Percentiles rank a stretch among this genome's conserved stretches.
phyloP scores from a whole-genome alignment of 2,329 filamentous ascomycete genomes.

The Scortechinia acanthostroma region DNA sequence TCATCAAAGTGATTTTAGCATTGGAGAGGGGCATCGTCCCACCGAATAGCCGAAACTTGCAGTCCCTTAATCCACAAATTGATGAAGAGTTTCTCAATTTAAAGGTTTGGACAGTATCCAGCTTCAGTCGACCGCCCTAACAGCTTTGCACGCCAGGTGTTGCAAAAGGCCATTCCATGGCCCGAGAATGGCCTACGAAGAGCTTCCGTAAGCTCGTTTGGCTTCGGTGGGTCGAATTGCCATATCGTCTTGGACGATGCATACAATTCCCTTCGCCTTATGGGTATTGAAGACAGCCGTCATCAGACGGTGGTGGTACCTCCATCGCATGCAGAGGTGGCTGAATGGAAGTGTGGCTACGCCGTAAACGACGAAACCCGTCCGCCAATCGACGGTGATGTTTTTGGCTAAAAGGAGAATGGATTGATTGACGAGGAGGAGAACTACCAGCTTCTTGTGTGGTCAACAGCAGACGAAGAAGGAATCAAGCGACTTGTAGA shows the following conservation, averaged over 20 bases:
- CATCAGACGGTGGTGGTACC: background rate
- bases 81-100: background rate
- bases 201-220: constrained; percentile 20
- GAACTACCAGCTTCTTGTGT: constrained; percentile 3
- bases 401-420: too few relatives aligned
- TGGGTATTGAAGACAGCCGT: too few relatives aligned
- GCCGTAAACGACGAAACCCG: too few relatives aligned
- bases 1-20: constrained; percentile 8
- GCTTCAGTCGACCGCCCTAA: too few relatives aligned
- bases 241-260: constrained; percentile 16
- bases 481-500: too few relatives aligned
- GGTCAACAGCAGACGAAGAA: constrained; percentile 4
- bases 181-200: constrained; percentile 3
- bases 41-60: constrained; percentile 3
- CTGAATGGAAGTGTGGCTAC: background rate
- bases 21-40: constrained; percentile 9
- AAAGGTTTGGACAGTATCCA: background rate
- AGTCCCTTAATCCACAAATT: constrained; percentile 3
- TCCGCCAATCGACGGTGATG: too few relatives aligned
- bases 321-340: too few relatives aligned
- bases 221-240: constrained; percentile 23
- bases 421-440: too few relatives aligned
- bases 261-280: constrained; percentile 1
- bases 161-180: constrained; percentile 1
- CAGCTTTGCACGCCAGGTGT: background rate